phyloP scores from a whole-genome alignment of 768 basidiomycete species.

The Suillus hirtellus region DNA sequence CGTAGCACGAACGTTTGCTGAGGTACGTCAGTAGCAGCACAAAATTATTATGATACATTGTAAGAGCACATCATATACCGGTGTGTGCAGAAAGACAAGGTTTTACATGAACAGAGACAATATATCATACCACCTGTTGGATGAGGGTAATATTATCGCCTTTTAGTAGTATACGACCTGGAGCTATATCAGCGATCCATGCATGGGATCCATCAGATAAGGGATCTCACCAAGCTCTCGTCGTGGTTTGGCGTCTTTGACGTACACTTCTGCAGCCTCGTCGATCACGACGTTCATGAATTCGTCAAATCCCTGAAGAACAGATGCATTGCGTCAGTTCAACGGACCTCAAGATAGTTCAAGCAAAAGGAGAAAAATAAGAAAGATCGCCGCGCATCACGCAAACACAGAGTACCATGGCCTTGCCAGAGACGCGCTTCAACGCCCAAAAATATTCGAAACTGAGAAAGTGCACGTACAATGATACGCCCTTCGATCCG shows the following conservation, averaged over 20 bases:
- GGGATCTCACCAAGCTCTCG: constrained; percentile 71
- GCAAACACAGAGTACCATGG: constrained; percentile 23
- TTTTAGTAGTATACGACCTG: constrained; percentile 94
- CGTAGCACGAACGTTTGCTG: not conserved
- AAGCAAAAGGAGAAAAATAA: constrained; percentile 13
- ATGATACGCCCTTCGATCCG: constrained; percentile 94
- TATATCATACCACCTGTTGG: constrained; percentile 55
- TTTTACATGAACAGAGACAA: constrained; percentile 16
- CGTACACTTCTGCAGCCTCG: constrained; percentile 88
- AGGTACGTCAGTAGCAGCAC: constrained; percentile 6
- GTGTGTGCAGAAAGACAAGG: constrained; percentile 11
- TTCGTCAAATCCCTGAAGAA: constrained; percentile 90
- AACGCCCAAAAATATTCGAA: constrained; percentile 37
- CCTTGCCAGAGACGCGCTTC: constrained; percentile 40
- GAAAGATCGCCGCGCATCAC: constrained; percentile 12
- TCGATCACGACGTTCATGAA: constrained; percentile 99
- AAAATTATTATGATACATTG: constrained; percentile 25
- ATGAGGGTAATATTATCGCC: constrained; percentile 99
- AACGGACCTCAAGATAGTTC: constrained; percentile 8
- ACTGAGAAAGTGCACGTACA: constrained; percentile 54
- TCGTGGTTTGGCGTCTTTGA: constrained; percentile 85
- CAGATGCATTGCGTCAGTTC: constrained; percentile 24
- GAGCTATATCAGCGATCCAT: constrained; percentile 4
- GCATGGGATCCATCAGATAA: constrained; percentile 9
- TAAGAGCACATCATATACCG: constrained; percentile 12